Base-by-base conservation (phyloP, 2,329 filamentous ascomycete species). In the Aureobasidium sp. region DNA sequence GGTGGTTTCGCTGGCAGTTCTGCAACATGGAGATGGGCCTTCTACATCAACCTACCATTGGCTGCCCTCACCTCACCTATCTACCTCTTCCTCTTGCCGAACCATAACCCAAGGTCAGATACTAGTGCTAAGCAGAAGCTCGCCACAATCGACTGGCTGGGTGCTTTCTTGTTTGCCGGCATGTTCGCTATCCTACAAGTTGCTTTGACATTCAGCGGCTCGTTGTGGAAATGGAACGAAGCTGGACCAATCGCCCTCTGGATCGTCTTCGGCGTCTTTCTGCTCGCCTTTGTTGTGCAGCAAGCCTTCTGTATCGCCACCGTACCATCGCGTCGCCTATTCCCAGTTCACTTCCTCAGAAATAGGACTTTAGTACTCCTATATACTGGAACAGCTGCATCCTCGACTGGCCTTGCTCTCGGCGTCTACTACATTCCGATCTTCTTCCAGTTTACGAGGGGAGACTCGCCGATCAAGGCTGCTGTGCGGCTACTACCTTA, bases 31-130 rank as follows among this genome's bases (percentile, higher is more conserved):
- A 62, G 71, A 65, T 73, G 71, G 70, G 75, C 74, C 0, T 81
- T 82, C 66, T 86, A 86, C 66, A 79, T 86, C 72, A 86, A 85
- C 66, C 73, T 85, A 0, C 69, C 74, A 39, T 71, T 80, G 51
- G 75, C 80, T 0, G 82, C 72, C 8, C 67, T 76, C 8, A 72
- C 74, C 34, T 69, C 75, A 3, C 77, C 80, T 0, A 72, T 77
- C 29, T 75, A 78, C 27, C 27, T 83, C 32, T 77, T 80, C 64
- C 66, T 77, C 7, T 72, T 84, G 0, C 75, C 72, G 56, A 72
- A 20, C 70, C 36, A 63, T 62, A 61, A 64, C 26, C 66, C 65
- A 20, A 55, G 34, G 20, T 23, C 47, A 9, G 29, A 51, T 10
- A 20, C 34, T 9, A 58, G 57, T 42, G 17, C 29, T 10, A 51